Conservation (phyloP, 1,139 yeast genomes). For the Nakaseomyces glabratus region DNA sequence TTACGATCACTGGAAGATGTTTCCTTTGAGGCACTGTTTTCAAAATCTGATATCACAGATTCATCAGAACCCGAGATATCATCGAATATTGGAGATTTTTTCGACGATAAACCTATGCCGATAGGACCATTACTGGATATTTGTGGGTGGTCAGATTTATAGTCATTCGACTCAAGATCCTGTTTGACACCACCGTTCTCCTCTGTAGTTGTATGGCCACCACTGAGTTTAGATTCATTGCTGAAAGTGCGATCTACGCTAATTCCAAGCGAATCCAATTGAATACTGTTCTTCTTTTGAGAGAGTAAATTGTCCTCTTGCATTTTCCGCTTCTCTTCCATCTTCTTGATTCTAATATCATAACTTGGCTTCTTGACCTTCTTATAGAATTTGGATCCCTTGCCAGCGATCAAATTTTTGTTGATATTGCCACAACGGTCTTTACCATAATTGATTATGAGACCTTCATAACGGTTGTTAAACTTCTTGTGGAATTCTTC, state of each 20-base stretch:
- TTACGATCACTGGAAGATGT: conserved; percentile 8
- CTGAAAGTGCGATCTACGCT: conserved; percentile 12
- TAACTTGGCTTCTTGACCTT: conserved; percentile 31
- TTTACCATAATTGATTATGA: conserved; percentile 67
- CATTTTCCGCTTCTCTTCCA: conserved; percentile 26
- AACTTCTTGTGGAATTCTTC: conserved; percentile 33
- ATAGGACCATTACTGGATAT: not conserved
- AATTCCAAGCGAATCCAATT: conserved; percentile 24
- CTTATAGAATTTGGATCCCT: conserved; percentile 35
- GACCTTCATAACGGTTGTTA: conserved; percentile 43
- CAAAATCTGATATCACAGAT: conserved; percentile 7
- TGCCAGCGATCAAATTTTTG: conserved; percentile 26
- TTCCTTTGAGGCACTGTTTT: conserved; percentile 4
- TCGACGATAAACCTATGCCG: not conserved
- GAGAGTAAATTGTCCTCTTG: conserved; percentile 14
- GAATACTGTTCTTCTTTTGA: conserved; percentile 9
- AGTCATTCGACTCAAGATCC: conserved; percentile 3
- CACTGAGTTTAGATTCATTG: conserved; percentile 3
- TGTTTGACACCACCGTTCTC: conserved; percentile 16
- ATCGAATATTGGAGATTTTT: conserved; percentile 6
- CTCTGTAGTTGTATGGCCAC: not conserved
- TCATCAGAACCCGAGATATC: conserved; percentile 11
- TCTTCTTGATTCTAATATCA: conserved; percentile 21
- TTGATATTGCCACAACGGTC: conserved; percentile 73
- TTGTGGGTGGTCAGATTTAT: conserved; percentile 6